phyloP scores from a whole-genome alignment of 805 yeast genomes.

The Saturnispora serradocipensis region DNA sequence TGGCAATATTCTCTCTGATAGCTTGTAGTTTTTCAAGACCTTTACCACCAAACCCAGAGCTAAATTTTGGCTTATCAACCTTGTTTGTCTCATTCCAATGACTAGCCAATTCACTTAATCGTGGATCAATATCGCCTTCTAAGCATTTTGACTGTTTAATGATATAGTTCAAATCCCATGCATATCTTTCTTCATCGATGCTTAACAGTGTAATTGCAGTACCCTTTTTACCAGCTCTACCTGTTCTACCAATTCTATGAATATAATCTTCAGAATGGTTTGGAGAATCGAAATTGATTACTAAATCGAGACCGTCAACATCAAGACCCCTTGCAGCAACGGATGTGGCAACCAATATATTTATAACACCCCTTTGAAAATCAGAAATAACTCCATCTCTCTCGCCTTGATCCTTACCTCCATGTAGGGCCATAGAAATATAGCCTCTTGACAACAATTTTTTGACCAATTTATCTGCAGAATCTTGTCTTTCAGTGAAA shows the following conservation, averaged over 20 bases:
- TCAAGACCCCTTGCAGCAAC: slow-evolving; percentile 93
- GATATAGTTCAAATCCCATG: slow-evolving; percentile 63
- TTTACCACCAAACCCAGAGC: slow-evolving; percentile 87
- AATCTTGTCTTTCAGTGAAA: slow-evolving; percentile 83
- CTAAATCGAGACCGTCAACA: slow-evolving; percentile 76
- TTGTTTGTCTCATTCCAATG: slow-evolving; percentile 53
- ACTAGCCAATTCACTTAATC: slow-evolving; percentile 41
- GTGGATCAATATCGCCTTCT: slow-evolving; percentile 33
- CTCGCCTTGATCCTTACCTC: slow-evolving; percentile 84
- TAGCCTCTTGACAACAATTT: slow-evolving; percentile 45
- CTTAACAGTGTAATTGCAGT: slow-evolving; percentile 61
- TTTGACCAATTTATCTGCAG: slow-evolving; percentile 63
- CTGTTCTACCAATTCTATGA: slow-evolving; percentile 94
- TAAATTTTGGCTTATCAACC: slow-evolving; percentile 51
- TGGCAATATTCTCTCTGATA: slow-evolving; percentile 41
- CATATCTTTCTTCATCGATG: slow-evolving; percentile 50
- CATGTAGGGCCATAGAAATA: slow-evolving; percentile 68
- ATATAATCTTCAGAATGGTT: slow-evolving; percentile 91
- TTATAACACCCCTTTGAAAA: slow-evolving; percentile 51
- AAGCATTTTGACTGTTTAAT: slow-evolving; percentile 46
- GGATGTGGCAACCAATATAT: slow-evolving; percentile 80
- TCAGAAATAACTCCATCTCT: slow-evolving; percentile 64
- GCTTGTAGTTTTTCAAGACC: slow-evolving; percentile 76
- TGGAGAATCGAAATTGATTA: slow-evolving; percentile 74
- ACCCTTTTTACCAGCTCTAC: slow-evolving; percentile 80